Percentiles rank a stretch among this genome's conserved stretches.
Evolutionary conservation across 371 early-diverging fungal genomes (phyloP).

Genomic region (Entomophthora muscae): DNA sequence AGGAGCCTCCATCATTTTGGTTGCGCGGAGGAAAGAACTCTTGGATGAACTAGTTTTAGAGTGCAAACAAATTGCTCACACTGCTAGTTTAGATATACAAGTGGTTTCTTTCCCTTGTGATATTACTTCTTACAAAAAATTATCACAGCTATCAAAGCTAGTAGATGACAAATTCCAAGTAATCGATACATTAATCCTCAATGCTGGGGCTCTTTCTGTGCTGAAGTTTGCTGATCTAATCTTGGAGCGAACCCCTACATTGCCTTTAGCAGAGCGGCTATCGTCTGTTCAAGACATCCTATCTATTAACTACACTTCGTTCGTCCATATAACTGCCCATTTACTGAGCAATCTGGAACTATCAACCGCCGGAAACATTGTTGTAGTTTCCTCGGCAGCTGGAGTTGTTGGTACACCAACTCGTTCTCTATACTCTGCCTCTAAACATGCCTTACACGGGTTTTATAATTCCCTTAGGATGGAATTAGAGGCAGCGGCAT

Average conservation of each 20-base stretch:
- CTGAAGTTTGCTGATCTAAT: constrained; percentile 28
- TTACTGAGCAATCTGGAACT: constrained; percentile 25
- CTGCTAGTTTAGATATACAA: constrained; percentile 5
- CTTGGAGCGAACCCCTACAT: neutral
- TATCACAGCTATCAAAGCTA: constrained; percentile 12
- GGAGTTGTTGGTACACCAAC: constrained; percentile 67
- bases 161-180: constrained; percentile 15
- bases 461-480: constrained; percentile 71
- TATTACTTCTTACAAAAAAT: constrained; percentile 9
- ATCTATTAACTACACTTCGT: constrained; percentile 41
- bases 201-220: constrained; percentile 51
- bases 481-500: constrained; percentile 32
- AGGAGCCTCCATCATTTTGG: constrained; percentile 42
- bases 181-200: constrained; percentile 43
- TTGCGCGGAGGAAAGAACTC: constrained; percentile 37
- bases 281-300: constrained; percentile 14
- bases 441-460: constrained; percentile 70
- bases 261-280: constrained; percentile 7
- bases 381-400: constrained; percentile 66
- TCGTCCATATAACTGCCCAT: constrained; percentile 31
- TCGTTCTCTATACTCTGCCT: constrained; percentile 56
- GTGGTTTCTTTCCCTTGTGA: neutral
- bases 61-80: constrained; percentile 16
- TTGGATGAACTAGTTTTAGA: constrained; percentile 28
- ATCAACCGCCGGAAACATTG: constrained; percentile 27